These are phyloP conservation scores for Fusarium metavorans DNA, from an alignment of 2,329 filamentous ascomycete species.

Conservation along the genomic window DNA sequence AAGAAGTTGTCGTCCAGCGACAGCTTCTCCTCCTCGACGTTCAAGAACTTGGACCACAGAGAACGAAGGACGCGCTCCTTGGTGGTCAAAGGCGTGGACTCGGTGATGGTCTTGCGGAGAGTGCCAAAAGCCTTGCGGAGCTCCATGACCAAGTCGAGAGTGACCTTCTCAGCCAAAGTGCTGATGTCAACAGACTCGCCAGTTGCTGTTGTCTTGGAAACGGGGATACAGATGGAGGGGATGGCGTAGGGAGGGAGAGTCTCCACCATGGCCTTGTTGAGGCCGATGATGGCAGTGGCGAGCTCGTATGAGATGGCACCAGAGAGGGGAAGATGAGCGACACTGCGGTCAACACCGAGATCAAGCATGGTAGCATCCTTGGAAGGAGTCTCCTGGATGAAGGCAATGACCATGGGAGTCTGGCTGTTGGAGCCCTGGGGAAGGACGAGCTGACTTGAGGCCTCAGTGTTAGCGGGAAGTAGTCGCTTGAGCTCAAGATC, in stretches of 20 bases:
- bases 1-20: constrained; percentile 46
- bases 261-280: constrained; percentile 43
- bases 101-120: constrained; percentile 28
- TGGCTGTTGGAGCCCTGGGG: constrained; percentile 33
- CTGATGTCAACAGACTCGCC: constrained; percentile 11
- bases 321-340: constrained; percentile 22
- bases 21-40: constrained; percentile 36
- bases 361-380: constrained; percentile 15
- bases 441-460: constrained; percentile 34
- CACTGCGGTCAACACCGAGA: constrained; percentile 7
- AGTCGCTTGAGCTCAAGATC: constrained; percentile 38
- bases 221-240: constrained; percentile 38
- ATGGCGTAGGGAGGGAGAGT: constrained; percentile 44
- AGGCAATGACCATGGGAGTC: constrained; percentile 37
- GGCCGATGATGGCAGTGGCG: constrained; percentile 32
- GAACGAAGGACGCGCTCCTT: constrained; percentile 35
- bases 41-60: constrained; percentile 39
- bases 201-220: not conserved
- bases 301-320: constrained; percentile 32
- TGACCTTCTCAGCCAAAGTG: constrained; percentile 4
- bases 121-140: constrained; percentile 28
- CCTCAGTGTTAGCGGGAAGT: constrained; percentile 24
- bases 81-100: constrained; percentile 30
- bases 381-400: constrained; percentile 16
- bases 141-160: constrained; percentile 26